These are phyloP conservation scores for Russula lepida DNA, from an alignment of 768 basidiomycete genomes.

Conservation along the genomic window DNA sequence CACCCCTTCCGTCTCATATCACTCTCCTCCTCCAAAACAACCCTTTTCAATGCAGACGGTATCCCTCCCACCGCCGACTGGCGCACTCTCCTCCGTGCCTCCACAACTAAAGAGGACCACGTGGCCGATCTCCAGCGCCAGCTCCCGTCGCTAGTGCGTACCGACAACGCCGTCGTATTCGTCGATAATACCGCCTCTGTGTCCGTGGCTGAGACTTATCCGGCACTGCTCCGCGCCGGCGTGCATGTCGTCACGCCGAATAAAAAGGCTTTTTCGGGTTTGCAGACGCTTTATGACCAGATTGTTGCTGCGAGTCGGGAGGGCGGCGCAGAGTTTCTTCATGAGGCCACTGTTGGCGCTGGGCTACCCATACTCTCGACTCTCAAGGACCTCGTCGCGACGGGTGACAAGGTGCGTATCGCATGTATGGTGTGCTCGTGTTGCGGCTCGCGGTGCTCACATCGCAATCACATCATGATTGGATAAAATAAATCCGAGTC, in stretches of 20 bases:
- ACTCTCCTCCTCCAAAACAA: constrained; percentile 57
- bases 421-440: background rate
- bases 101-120: constrained; percentile 28
- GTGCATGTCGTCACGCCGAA: constrained; percentile 92
- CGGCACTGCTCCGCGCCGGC: constrained; percentile 66
- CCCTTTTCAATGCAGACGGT: constrained; percentile 44
- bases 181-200: constrained; percentile 93
- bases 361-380: constrained; percentile 90
- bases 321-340: constrained; percentile 60
- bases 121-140: constrained; percentile 36
- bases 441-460: background rate
- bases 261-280: constrained; percentile 90
- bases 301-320: constrained; percentile 54
- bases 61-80: constrained; percentile 36
- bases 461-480: background rate
- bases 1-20: constrained; percentile 56
- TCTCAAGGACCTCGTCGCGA: constrained; percentile 82
- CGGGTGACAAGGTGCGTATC: constrained; percentile 72
- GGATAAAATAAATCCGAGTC: no score
- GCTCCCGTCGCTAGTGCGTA: constrained; percentile 39
- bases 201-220: constrained; percentile 72
- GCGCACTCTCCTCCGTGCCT: constrained; percentile 39
- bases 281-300: constrained; percentile 53
- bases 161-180: constrained; percentile 50
- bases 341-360: constrained; percentile 93